These are phyloP conservation scores for Moelleriella libera DNA, from an alignment of 2,329 filamentous ascomycete genomes.

Conservation along the genomic window DNA sequence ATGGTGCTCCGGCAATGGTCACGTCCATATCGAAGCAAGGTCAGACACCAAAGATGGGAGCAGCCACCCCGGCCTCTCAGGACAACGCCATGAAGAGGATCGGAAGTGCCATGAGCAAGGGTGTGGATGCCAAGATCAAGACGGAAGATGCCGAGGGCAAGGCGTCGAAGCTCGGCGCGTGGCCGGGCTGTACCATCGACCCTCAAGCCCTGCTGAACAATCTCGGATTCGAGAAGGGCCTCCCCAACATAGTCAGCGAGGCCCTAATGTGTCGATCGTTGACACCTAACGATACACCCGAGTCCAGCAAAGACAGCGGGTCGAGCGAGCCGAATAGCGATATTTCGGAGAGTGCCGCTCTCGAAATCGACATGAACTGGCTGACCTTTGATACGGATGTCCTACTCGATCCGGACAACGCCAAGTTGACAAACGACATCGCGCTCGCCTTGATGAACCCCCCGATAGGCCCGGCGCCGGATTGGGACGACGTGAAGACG, in stretches of 20 bases:
- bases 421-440: background rate
- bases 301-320: constrained; percentile 47
- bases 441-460: constrained; percentile 7
- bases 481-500: constrained; percentile 35
- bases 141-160: constrained; percentile 2
- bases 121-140: constrained; percentile 19
- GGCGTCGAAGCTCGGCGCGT: constrained; percentile 12
- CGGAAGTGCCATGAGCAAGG: constrained; percentile 28
- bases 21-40: constrained; percentile 31
- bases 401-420: constrained; percentile 21
- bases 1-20: constrained; percentile 22
- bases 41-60: constrained; percentile 28
- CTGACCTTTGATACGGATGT: constrained; percentile 29
- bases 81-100: constrained; percentile 37
- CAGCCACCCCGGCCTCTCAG: constrained; percentile 35
- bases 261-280: constrained; percentile 37
- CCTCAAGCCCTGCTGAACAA: constrained; percentile 25
- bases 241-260: constrained; percentile 34
- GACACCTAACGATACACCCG: constrained; percentile 50
- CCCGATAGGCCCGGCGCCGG: constrained; percentile 10
- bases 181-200: constrained; percentile 34
- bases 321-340: constrained; percentile 48
- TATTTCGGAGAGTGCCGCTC: constrained; percentile 36
- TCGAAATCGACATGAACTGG: constrained; percentile 41
- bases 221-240: constrained; percentile 18